Evolutionary conservation across 2,329 filamentous ascomycete genomes (phyloP).

Genomic region (Leptographium flavum): DNA sequence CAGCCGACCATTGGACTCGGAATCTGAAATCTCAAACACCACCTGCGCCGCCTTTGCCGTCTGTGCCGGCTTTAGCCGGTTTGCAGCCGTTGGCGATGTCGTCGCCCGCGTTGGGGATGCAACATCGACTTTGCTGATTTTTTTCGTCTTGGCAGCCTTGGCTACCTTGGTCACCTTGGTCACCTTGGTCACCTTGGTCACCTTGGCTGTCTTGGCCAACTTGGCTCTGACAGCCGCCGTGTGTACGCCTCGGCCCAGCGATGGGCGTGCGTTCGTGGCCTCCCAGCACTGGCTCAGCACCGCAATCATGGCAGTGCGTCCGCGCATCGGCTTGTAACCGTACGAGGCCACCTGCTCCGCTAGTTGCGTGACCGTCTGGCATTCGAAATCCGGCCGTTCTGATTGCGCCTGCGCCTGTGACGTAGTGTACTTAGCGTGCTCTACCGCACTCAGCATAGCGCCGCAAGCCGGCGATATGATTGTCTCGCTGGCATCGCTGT

Average conservation of each 20-base stretch:
- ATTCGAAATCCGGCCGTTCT: slow-evolving; percentile 40
- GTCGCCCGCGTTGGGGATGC: too few species aligned
- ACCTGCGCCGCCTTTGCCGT: slow-evolving; percentile 15
- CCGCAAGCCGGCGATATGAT: too few species aligned
- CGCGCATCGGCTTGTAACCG: slow-evolving; percentile 60
- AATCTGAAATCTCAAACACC: slow-evolving; percentile 9
- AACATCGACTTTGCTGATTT: too few species aligned
- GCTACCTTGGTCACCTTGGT: slow-evolving; percentile 7
- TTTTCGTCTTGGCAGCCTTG: neutral
- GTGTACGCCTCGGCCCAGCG: slow-evolving; percentile 9
- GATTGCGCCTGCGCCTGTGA: neutral
- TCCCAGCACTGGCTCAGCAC: slow-evolving; percentile 57
- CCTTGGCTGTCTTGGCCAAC: neutral
- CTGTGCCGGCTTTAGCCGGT: neutral
- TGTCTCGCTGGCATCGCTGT: too few species aligned
- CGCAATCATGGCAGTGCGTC: slow-evolving; percentile 53
- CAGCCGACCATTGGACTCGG: slow-evolving; percentile 23
- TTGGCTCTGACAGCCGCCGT: slow-evolving; percentile 13
- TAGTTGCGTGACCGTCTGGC: slow-evolving; percentile 49
- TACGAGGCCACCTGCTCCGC: slow-evolving; percentile 46
- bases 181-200: neutral
- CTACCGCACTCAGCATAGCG: too few species aligned
- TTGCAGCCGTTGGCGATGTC: neutral
- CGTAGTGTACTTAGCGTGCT: too few species aligned
- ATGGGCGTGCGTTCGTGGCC: neutral